Conservation (phyloP, 1,139 yeast genomes). For the Kazachstania sp. region DNA sequence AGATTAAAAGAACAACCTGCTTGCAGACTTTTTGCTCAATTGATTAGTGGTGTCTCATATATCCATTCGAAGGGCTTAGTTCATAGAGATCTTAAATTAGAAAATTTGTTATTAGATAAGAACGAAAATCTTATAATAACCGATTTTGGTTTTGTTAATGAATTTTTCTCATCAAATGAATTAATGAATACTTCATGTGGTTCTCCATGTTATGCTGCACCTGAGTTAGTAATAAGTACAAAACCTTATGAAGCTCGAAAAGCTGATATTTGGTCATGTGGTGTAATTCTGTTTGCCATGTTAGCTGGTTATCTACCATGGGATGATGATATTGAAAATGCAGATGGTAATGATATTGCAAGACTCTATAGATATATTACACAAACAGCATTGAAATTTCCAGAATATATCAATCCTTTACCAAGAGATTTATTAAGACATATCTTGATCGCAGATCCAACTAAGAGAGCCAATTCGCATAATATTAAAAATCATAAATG, state of each 20-base stretch:
- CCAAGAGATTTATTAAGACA: slow-evolving; percentile 86
- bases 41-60: slow-evolving; percentile 88
- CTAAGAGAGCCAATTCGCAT: slow-evolving; percentile 57
- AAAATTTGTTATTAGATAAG: slow-evolving; percentile 58
- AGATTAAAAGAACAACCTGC: slow-evolving; percentile 81
- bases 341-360: slow-evolving; percentile 90
- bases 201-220: slow-evolving; percentile 98
- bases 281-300: slow-evolving; percentile 96
- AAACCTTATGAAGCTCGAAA: slow-evolving; percentile 84
- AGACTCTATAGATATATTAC: slow-evolving; percentile 87
- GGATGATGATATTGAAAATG: slow-evolving; percentile 95
- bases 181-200: slow-evolving; percentile 96
- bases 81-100: slow-evolving; percentile 68
- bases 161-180: slow-evolving; percentile 62
- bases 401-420: slow-evolving; percentile 84
- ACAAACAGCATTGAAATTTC: slow-evolving; percentile 84
- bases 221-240: slow-evolving; percentile 83
- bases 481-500: slow-evolving; percentile 78
- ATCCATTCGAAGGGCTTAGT: slow-evolving; percentile 61
- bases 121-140: slow-evolving; percentile 64
- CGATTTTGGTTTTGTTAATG: slow-evolving; percentile 86
- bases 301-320: slow-evolving; percentile 94
- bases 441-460: slow-evolving; percentile 65
- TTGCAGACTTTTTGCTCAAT: slow-evolving; percentile 82
- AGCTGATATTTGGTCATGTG: slow-evolving; percentile 96